Conservation (phyloP, 1,284 basidiomycete species). For the Termitomyces sp. region DNA sequence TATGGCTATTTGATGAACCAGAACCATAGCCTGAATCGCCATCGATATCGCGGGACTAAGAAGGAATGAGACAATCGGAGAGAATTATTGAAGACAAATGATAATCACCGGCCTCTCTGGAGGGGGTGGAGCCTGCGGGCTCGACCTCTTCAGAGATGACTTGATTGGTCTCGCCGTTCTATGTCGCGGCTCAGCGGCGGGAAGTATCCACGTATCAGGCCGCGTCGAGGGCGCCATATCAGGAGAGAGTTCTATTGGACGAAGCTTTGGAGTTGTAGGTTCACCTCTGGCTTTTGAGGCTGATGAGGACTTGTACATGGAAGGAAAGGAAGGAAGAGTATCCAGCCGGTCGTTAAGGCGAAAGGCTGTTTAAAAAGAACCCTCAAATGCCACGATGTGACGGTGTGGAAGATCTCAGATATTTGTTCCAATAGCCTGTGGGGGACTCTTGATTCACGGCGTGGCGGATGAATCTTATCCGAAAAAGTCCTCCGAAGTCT, state of each 20-base stretch:
- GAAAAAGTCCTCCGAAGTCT: slow-evolving; percentile 17
- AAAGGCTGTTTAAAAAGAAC: slow-evolving; percentile 17
- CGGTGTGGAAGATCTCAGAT: slow-evolving; percentile 16
- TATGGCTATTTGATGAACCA: slow-evolving; percentile 1
- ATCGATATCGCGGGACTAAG: not conserved
- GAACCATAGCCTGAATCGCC: slow-evolving; percentile 7
- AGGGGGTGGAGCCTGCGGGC: not conserved
- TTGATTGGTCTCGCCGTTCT: slow-evolving; percentile 1
- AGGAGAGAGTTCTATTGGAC: slow-evolving; percentile 25
- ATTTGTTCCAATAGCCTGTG: slow-evolving; percentile 1
- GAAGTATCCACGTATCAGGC: not conserved
- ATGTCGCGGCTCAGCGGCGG: slow-evolving; percentile 5
- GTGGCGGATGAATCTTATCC: slow-evolving; percentile 14
- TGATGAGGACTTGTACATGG: slow-evolving; percentile 29
- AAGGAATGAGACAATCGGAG: not conserved
- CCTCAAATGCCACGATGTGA: slow-evolving; percentile 27
- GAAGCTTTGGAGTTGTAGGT: slow-evolving; percentile 28
- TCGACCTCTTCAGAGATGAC: slow-evolving; percentile 3
- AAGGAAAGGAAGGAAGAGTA: slow-evolving; percentile 16
- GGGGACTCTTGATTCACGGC: not conserved
- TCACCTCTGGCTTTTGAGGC: slow-evolving; percentile 21
- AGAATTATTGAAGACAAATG: not conserved
- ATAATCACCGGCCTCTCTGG: not conserved
- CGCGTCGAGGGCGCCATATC: slow-evolving; percentile 7
- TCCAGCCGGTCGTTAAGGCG: slow-evolving; percentile 16